Evolutionary conservation across 768 basidiomycete species (phyloP), one percentile per base, ranked within the genome.

Genomic region (Mycena filopes): DNA sequence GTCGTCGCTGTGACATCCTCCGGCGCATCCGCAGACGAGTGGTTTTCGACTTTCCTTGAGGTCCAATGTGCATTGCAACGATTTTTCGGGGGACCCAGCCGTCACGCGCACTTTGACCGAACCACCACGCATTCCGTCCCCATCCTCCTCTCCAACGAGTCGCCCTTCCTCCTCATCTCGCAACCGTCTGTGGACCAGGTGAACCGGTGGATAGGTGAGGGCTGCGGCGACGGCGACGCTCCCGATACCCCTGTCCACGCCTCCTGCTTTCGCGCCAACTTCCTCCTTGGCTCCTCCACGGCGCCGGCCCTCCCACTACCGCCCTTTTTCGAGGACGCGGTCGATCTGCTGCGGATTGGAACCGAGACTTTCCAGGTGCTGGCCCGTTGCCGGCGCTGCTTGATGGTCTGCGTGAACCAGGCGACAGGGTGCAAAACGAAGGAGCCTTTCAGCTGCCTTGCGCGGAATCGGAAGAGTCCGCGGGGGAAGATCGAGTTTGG

Each of bases 321-420:
- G 9, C 69, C 69, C 4, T 70, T 70, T 45, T 55, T 48, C 38
- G 69, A 70, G 57, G 69, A 70, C 54, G 40, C 38, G 25, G 65
- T 67, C 25, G 65, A 67, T 36, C 62, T 70, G 9, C 4, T 70
- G 41, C 69, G 69, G 2, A 67, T 70, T 50, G 69, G 69, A 36
- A 67, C 56, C 18, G 61, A 70, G 43, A 67, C 69, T 23, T 70
- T 70, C 45, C 69, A 70, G 51, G 66, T 70, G 40, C 69, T 70
- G 11, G 69, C 69, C 47, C 69, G 66, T 46, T 70, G 69, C 36
- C 61, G 69, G 29, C 65, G 69, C 12, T 70, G 69, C 28, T 48
- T 70, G 23, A 70, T 70, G 69, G 62, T 70, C 33, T 70, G 66
- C 47, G 66, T 70, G 29, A 56, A 70, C 33, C 69, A 70, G 62